These are phyloP conservation scores for Nothophytophthora sp. DNA, from an alignment of 352 stramenopile species.

Conservation along the genomic window DNA sequence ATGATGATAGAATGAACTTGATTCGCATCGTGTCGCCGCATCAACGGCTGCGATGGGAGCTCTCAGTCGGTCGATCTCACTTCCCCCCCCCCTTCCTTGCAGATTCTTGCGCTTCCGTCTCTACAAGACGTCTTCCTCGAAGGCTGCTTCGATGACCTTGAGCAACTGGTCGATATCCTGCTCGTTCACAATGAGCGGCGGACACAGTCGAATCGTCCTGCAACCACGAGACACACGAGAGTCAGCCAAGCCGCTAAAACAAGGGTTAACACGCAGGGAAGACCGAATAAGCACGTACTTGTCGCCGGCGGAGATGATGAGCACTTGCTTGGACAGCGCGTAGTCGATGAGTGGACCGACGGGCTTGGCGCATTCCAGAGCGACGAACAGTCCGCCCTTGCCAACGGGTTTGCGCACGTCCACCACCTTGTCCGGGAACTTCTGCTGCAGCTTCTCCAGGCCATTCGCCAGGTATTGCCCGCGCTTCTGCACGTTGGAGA, in stretches of 20 bases:
- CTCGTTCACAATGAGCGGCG: slow-evolving; percentile 79
- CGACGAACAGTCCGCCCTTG: slow-evolving; percentile 76
- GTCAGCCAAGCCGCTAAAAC: no score
- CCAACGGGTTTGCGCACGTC: slow-evolving; percentile 71
- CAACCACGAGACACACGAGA: slow-evolving; percentile 9
- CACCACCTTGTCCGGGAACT: slow-evolving; percentile 72
- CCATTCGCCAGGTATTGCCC: slow-evolving; percentile 59
- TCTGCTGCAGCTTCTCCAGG: slow-evolving; percentile 65
- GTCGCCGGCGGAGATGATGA: slow-evolving; percentile 84
- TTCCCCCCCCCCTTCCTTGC: no score
- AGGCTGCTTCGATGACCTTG: slow-evolving; percentile 64
- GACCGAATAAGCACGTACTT: slow-evolving; percentile 53
- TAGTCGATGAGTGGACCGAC: slow-evolving; percentile 68
- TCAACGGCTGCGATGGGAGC: no score
- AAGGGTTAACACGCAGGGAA: background rate
- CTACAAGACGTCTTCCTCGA: slow-evolving; percentile 60
- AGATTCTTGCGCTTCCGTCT: no score
- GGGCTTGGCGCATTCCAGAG: slow-evolving; percentile 73
- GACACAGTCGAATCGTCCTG: slow-evolving; percentile 81
- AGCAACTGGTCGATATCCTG: slow-evolving; percentile 80
- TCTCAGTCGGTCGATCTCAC: no score
- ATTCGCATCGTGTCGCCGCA: no score
- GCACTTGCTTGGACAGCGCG: slow-evolving; percentile 69
- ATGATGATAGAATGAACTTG: no score
- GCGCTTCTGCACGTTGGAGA: slow-evolving; percentile 71